A percentile compares a stretch with the other conserved stretches of the same genome.
Conservation (phyloP, 2,329 filamentous ascomycete species). For the Incumbomyces delicatus region DNA sequence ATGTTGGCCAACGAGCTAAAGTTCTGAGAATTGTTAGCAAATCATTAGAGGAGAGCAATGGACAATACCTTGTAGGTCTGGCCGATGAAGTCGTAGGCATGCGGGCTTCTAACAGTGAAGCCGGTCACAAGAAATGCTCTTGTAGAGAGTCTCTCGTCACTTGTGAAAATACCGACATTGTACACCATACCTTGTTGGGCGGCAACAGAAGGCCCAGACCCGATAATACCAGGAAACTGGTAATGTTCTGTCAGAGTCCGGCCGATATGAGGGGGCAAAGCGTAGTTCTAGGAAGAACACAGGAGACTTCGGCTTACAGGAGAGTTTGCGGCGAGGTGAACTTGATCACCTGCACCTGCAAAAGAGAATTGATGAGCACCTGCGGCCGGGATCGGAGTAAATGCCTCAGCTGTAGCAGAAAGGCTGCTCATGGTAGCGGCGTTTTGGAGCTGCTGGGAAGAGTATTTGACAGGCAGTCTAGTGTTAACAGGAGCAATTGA, state of each 20-base stretch:
- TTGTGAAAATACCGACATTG: slow-evolving; percentile 13
- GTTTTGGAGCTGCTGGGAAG: no score
- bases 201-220: not conserved
- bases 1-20: slow-evolving; percentile 6
- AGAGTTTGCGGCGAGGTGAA: not conserved
- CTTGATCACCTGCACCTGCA: not conserved
- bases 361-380: not conserved
- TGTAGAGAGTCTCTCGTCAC: slow-evolving; percentile 12
- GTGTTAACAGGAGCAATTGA: not conserved
- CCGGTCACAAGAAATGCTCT: slow-evolving; percentile 15
- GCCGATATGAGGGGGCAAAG: no score
- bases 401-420: slow-evolving; percentile 19
- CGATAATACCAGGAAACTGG: slow-evolving; percentile 3
- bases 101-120: not conserved
- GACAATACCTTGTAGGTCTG: slow-evolving; percentile 31
- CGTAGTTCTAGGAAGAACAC: not conserved
- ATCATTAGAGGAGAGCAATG: not conserved
- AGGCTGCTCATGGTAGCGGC: slow-evolving; percentile 10
- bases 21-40: slow-evolving; percentile 1
- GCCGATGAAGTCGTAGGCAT: slow-evolving; percentile 21
- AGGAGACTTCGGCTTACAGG: not conserved
- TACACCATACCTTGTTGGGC: not conserved
- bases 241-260: no score
- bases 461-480: no score
- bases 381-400: slow-evolving; percentile 8